A percentile compares a stretch with the other conserved stretches of the same genome.
Conservation (phyloP, 129 eudicot species). For the Tanacetum coccineum region DNA sequence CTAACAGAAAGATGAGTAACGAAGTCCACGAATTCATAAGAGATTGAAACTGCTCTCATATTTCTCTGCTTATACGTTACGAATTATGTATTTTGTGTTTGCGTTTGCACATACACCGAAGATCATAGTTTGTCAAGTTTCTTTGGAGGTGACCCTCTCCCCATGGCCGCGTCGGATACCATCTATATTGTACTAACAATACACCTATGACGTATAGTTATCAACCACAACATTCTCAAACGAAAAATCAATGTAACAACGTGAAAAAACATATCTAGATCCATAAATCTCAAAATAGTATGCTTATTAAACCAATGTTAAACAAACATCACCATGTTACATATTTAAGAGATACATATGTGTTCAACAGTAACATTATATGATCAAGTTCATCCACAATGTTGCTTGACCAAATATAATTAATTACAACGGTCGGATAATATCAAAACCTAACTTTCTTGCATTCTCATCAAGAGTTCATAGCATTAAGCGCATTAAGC, state of each 20-base stretch:
- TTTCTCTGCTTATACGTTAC: too few species aligned
- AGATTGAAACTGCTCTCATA: too few species aligned
- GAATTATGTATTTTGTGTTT: too few species aligned
- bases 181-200: too few species aligned
- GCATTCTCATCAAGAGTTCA: conserved; percentile 4
- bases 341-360: neutral
- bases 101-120: too few species aligned
- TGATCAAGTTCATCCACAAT: neutral
- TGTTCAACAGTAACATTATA: neutral
- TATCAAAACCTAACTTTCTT: conserved; percentile 27
- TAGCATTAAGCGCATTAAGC: conserved; percentile 5
- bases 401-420: neutral
- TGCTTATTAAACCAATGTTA: neutral
- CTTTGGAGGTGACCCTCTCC: too few species aligned
- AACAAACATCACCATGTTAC: neutral
- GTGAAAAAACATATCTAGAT: too few species aligned
- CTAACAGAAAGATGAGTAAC: too few species aligned
- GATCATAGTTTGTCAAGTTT: too few species aligned
- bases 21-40: too few species aligned
- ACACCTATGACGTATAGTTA: neutral
- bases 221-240: neutral
- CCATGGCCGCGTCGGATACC: too few species aligned
- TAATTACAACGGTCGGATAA: conserved; percentile 19
- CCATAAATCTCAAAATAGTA: too few species aligned
- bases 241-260: neutral